Percentiles rank a stretch among this genome's conserved stretches.
These are phyloP conservation scores for Symbiodinium natans DNA, from an alignment of 73 alveolate species.

Conservation along the genomic window DNA sequence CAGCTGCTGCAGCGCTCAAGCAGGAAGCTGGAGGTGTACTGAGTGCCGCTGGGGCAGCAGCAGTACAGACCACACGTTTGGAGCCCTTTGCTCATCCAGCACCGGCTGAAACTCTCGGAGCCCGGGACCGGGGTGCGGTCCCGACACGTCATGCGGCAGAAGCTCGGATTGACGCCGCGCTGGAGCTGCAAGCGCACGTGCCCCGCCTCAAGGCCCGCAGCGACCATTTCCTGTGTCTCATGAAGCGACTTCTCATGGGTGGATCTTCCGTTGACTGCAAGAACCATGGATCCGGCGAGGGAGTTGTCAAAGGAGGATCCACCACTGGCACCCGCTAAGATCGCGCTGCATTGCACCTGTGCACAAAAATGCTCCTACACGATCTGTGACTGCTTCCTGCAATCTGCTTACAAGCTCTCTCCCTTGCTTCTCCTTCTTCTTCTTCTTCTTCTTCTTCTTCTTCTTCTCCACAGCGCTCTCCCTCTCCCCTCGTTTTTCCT, in stretches of 20 bases:
- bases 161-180: neutral
- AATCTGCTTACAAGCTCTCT: neutral
- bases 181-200: neutral
- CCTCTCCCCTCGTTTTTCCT: neutral
- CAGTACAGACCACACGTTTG: neutral
- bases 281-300: neutral
- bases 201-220: neutral
- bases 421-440: neutral
- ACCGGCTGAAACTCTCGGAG: neutral
- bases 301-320: neutral
- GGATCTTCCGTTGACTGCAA: neutral
- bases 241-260: neutral
- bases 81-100: neutral
- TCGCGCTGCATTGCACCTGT: neutral
- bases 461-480: neutral
- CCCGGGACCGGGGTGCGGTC: constrained; percentile 13
- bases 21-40: neutral
- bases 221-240: neutral
- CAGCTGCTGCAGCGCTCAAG: neutral
- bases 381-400: too few species aligned
- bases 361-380: neutral
- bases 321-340: neutral
- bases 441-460: neutral
- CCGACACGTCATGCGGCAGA: neutral
- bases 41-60: neutral